Evolutionary conservation across 306 rosid species (phyloP).

Genomic region (Cercis canadensis): DNA sequence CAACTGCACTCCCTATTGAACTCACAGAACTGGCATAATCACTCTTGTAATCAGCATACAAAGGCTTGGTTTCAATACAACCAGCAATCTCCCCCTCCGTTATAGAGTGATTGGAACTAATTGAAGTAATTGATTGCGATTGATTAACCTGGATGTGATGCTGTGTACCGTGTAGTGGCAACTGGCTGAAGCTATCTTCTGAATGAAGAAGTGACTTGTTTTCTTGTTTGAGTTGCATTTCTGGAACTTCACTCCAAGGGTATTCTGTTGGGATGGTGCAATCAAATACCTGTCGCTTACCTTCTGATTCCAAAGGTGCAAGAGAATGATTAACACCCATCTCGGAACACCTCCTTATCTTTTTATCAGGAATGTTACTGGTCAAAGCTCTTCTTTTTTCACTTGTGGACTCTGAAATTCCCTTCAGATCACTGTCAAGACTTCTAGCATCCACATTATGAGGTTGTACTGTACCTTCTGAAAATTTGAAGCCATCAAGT

Average conservation of each 20-base stretch:
- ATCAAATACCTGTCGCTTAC: conserved; percentile 50
- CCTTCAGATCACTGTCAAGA: conserved; percentile 53
- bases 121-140: conserved; percentile 57
- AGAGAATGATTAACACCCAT: conserved; percentile 50
- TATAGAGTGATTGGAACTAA: conserved; percentile 51
- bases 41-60: conserved; percentile 53
- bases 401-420: conserved; percentile 48
- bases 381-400: conserved; percentile 53
- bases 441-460: conserved; percentile 48
- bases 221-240: conserved; percentile 50
- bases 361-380: conserved; percentile 48
- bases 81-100: conserved; percentile 47
- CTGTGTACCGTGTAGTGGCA: conserved; percentile 53
- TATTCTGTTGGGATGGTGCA: conserved; percentile 52
- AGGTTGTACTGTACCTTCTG: conserved; percentile 52
- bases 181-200: conserved; percentile 57
- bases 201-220: conserved; percentile 51
- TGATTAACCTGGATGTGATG: conserved; percentile 51
- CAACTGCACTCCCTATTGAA: conserved; percentile 48
- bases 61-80: conserved; percentile 53
- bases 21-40: conserved; percentile 43
- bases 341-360: conserved; percentile 38
- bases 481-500: conserved; percentile 52
- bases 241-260: conserved; percentile 60
- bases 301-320: conserved; percentile 60